Evolutionary conservation across 495 filamentous ascomycete species (phyloP).

Genomic region (Melanomma pulvis-pyrius): DNA sequence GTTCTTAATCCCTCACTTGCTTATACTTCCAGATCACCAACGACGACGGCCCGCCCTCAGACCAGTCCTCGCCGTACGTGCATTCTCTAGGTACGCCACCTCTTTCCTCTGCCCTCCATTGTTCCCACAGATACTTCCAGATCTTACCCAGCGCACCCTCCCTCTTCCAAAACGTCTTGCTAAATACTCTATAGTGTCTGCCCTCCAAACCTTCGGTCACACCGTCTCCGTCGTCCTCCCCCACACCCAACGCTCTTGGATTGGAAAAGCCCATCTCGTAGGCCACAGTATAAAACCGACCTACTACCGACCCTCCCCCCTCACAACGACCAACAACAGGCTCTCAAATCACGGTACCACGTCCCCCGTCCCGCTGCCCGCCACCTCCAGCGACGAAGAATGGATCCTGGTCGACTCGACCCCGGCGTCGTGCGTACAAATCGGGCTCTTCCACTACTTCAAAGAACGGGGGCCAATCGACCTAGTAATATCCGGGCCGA

Average conservation of each 20-base stretch:
- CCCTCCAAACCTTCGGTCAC: conserved; percentile 77
- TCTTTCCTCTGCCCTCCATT: background rate
- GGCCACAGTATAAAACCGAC: conserved; percentile 80
- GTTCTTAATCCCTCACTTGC: background rate
- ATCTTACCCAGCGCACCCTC: conserved; percentile 63
- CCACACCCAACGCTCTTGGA: conserved; percentile 92
- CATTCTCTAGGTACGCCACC: conserved; percentile 76
- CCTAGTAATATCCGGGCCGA: conserved; percentile 86
- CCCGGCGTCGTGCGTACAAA: conserved; percentile 85
- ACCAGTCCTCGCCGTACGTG: conserved; percentile 88
- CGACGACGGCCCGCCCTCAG: conserved; percentile 94
- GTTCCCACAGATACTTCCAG: too few species aligned
- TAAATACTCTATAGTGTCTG: conserved; percentile 75
- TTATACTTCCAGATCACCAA: conserved; percentile 65
- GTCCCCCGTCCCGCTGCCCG: conserved; percentile 56
- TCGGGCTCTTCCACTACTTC: conserved; percentile 87
- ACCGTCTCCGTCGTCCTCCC: conserved; percentile 87
- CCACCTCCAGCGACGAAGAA: conserved; percentile 67
- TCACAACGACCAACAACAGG: conserved; percentile 51
- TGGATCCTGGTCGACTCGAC: conserved; percentile 92
- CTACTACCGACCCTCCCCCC: conserved; percentile 72
- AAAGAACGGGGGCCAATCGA: conserved; percentile 75
- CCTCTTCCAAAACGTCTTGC: conserved; percentile 81
- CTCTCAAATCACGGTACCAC: conserved; percentile 69
- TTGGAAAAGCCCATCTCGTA: conserved; percentile 94